phyloP scores from a whole-genome alignment of 2,329 filamentous ascomycete genomes.

The Xylariaceae sp. region DNA sequence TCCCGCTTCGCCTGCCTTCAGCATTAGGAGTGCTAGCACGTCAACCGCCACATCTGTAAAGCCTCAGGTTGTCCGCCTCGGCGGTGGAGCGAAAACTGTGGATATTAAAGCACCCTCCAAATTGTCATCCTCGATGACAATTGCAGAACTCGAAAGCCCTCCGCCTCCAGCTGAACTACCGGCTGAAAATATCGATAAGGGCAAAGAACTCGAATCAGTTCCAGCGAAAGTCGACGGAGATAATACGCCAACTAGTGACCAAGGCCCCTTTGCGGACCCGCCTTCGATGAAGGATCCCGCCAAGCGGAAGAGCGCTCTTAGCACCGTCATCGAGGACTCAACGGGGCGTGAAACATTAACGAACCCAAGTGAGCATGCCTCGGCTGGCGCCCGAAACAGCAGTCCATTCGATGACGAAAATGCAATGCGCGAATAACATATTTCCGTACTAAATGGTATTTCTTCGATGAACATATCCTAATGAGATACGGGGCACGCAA shows the following conservation, averaged over 20 bases:
- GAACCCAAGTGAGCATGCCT: constrained; percentile 34
- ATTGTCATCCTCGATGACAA: constrained; percentile 22
- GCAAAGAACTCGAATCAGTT: constrained; percentile 37
- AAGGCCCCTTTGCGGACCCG: constrained; percentile 59
- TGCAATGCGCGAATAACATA: constrained; percentile 29
- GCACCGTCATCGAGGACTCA: constrained; percentile 54
- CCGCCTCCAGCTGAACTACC: constrained; percentile 19
- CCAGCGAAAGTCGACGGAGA: constrained; percentile 49
- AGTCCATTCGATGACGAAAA: constrained; percentile 36
- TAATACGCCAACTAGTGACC: constrained; percentile 47
- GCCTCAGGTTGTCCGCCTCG: constrained; percentile 58
- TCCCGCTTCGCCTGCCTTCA: constrained; percentile 52
- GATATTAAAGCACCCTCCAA: constrained; percentile 30
- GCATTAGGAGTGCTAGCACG: constrained; percentile 60
- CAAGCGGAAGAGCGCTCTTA: constrained; percentile 46
- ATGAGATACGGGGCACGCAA: constrained; percentile 22
- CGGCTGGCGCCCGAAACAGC: constrained; percentile 20
- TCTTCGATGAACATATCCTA: constrained; percentile 20
- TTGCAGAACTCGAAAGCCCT: constrained; percentile 24
- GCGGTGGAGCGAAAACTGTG: constrained; percentile 42
- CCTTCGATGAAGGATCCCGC: constrained; percentile 33
- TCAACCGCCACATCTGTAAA: constrained; percentile 54
- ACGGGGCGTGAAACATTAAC: constrained; percentile 37
- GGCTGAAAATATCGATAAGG: not conserved
- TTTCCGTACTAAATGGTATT: not conserved